Base-by-base conservation (phyloP, 441 rosid species). In the Brassica hybrid region DNA sequence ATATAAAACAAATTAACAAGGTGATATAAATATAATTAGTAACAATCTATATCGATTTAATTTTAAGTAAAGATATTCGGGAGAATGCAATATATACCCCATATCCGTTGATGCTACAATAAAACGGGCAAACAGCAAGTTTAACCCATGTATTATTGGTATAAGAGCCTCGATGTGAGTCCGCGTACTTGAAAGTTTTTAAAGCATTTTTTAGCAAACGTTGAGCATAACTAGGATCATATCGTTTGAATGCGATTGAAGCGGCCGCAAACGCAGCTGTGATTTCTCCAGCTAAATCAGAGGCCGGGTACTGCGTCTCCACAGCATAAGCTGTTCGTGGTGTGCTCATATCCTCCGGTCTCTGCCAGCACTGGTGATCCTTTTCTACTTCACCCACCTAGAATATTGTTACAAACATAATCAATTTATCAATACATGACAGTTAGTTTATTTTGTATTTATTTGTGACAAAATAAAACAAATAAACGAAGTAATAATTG, bases 31-130 rank as follows among this genome's bases (percentile, higher is more conserved):
- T 32, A 16, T 5, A n/a, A n/a, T 48, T 48, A 30, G 21, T 25
- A 43, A 45, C 52, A 12, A 5, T 45, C 16, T 12, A 16, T 0
- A 21, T 32, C 38, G 2, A 14, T 7, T 48, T 18, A 30, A 25
- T 4, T 10, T n/a, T 9, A 27, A 6, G 52, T 45, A 45, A 13
- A 5, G n/a, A 16, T 52, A 5, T 17, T 38, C 10, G 11, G 50
- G 38, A 23, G 18, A 19, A 41, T 45, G 52, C 52, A 45, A 50
- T 30, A 9, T 70, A 12, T 43, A 90, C 98, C 87, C 89, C 91
- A 56, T 93, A 95, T 8, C 98, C 98, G 59, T 88, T 88, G 67
- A 90, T 85, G 65, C 92, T 97, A 59, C 99, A 95, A 32, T 93
- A 95, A 79, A 95, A 95, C 0, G 99, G 97, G 85, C 99, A 95